A percentile compares a stretch with the other conserved stretches of the same genome.
Conservation (phyloP, 495 filamentous ascomycete genomes). For the Choiromyces venosus region DNA sequence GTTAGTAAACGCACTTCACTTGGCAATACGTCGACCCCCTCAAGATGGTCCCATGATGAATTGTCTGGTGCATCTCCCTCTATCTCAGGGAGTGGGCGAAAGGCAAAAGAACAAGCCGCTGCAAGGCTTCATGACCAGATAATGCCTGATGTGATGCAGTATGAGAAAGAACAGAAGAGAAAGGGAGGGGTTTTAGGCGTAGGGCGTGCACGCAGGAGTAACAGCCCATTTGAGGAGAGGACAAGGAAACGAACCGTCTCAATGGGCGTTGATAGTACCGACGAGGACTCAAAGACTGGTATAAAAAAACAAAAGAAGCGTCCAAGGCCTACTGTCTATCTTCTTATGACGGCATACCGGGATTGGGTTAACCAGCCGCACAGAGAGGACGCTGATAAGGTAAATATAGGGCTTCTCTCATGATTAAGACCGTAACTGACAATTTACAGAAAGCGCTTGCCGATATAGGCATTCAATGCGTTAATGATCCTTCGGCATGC, state of each 20-base stretch:
- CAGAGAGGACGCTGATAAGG: constrained; percentile 73
- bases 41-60: constrained; percentile 18
- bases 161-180: constrained; percentile 88
- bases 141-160: constrained; percentile 76
- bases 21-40: constrained; percentile 15
- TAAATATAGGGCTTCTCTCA: constrained; percentile 47
- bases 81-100: constrained; percentile 61
- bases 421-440: constrained; percentile 31
- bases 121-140: constrained; percentile 63
- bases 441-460: constrained; percentile 66
- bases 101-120: constrained; percentile 76
- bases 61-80: constrained; percentile 63
- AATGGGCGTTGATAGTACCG: constrained; percentile 22
- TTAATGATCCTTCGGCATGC: constrained; percentile 65
- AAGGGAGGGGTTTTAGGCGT: constrained; percentile 80
- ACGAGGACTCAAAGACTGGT: constrained; percentile 17
- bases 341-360: constrained; percentile 39
- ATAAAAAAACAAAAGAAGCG: constrained; percentile 37
- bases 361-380: constrained; percentile 48
- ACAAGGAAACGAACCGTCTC: constrained; percentile 51
- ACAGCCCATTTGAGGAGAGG: constrained; percentile 44
- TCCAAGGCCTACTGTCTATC: constrained; percentile 29
- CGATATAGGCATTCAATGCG: constrained; percentile 73
- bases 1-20: background rate
- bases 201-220: constrained; percentile 53